Evolutionary conservation across 306 rosid genomes (phyloP).

Genomic region (Fagus sylvatica): DNA sequence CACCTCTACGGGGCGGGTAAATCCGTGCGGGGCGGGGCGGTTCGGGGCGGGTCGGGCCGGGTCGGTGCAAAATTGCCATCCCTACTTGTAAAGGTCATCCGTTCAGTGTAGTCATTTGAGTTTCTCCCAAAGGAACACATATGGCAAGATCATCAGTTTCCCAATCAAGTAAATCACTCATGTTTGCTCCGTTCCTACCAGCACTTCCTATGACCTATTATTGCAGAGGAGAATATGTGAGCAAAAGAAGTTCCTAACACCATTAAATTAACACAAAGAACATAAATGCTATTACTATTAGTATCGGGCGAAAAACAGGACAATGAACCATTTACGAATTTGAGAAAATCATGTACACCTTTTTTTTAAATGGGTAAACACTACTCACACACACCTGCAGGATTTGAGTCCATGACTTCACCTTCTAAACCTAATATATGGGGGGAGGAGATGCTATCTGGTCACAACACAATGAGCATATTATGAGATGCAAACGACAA

Average conservation of each 20-base stretch:
- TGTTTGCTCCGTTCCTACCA: neutral
- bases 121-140: too few relatives aligned
- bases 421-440: neutral
- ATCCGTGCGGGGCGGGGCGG: too few relatives aligned
- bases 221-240: neutral
- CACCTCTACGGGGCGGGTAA: too few relatives aligned
- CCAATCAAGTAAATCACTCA: neutral
- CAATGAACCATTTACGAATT: neutral
- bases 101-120: neutral
- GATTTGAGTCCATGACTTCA: neutral
- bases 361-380: too few relatives aligned
- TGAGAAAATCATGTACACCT: neutral
- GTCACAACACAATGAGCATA: too few relatives aligned
- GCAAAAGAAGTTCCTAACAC: neutral
- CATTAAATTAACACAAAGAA: neutral
- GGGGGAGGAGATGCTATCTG: too few relatives aligned
- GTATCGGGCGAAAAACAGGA: neutral
- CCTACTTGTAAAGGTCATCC: neutral
- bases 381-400: neutral
- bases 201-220: neutral
- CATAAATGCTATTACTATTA: neutral
- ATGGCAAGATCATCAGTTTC: slow-evolving; percentile 2
- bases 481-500: neutral
- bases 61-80: too few relatives aligned
- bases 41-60: too few relatives aligned